These are phyloP conservation scores for Ophiognomonia clavigignenti-juglandacearum DNA, from an alignment of 2,329 filamentous ascomycete species.

Conservation along the genomic window DNA sequence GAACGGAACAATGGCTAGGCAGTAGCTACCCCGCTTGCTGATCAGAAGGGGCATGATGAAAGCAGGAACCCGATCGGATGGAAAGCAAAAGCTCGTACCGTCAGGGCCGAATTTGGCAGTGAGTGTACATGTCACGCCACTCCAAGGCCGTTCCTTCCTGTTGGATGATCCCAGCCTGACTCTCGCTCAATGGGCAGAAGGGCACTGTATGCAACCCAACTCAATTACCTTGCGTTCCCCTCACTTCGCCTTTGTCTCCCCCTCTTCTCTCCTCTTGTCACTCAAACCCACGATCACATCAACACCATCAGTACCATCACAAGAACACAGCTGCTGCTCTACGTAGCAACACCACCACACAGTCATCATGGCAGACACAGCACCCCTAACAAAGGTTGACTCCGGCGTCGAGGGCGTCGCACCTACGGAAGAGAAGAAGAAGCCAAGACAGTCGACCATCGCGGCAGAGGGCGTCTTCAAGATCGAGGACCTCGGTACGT, in stretches of 20 bases:
- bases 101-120: not conserved
- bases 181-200: slow-evolving; percentile 3
- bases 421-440: slow-evolving; percentile 50
- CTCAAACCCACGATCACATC: not conserved
- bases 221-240: slow-evolving; percentile 12
- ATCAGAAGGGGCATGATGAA: too few species aligned
- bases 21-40: too few species aligned
- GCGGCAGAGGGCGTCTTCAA: slow-evolving; percentile 70
- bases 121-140: not conserved
- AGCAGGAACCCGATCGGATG: too few species aligned
- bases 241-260: slow-evolving; percentile 9
- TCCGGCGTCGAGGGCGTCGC: slow-evolving; percentile 80
- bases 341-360: slow-evolving; percentile 8
- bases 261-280: slow-evolving; percentile 14
- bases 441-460: slow-evolving; percentile 62
- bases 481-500: slow-evolving; percentile 79
- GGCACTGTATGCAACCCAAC: not conserved
- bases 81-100: too few species aligned
- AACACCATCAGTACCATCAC: not conserved
- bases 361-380: slow-evolving; percentile 36
- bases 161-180: not conserved
- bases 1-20: too few species aligned
- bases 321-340: not conserved
- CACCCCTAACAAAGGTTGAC: slow-evolving; percentile 80
- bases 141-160: not conserved